Evolutionary conservation across 2,329 filamentous ascomycete genomes (phyloP), one percentile per base, ranked within the genome.

Genomic region (Beauveria sp.): DNA sequence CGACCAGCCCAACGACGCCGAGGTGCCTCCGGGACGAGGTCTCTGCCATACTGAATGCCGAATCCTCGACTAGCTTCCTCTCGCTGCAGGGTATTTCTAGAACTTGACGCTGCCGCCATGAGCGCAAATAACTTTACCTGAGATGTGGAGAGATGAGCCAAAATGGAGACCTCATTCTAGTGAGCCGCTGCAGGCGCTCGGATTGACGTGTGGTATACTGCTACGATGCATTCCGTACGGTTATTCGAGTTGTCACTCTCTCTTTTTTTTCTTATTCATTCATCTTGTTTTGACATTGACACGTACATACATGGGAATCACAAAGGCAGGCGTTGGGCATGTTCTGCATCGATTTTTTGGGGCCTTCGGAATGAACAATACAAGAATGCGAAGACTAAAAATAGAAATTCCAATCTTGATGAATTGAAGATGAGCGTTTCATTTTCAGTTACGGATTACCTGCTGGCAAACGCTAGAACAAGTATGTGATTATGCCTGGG

Each of bases 211-310:
- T 58, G 34, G 30, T 26, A 22, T 58, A 28, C 26, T 42, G 42
- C 43, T n/a, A 58, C 56, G 46, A 58, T 28, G 34, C 55, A 54
- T 46, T 56, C 53, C 40, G 53, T 40, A 45, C 38, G 42, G 24
- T 14, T 24, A 24, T 55, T 12, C n/a, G 42, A 46, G 16, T 57
- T 40, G 4, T 24, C 22, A 24, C 5, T 24, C 18, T 20, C 34
- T 38, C 1, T 46, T 8, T n/a, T 34, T 51, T 30, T 28, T 28
- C 3, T 46, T 20, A 3, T 28, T 28, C 16, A 18, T 20, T 58
- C 24, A 3, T 50, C 50, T 50, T 51, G 5, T 49, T 58, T 45
- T 45, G n/a, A 49, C 16, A 16, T 40, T 30, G 42, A 40, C 43
- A 49, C 30, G 55, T 47, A 18, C 20, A 49, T 50, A 26, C 30